Evolutionary conservation across 352 stramenopile genomes (phyloP), one percentile per base, ranked within the genome.

Genomic region (Peronospora destructor): DNA sequence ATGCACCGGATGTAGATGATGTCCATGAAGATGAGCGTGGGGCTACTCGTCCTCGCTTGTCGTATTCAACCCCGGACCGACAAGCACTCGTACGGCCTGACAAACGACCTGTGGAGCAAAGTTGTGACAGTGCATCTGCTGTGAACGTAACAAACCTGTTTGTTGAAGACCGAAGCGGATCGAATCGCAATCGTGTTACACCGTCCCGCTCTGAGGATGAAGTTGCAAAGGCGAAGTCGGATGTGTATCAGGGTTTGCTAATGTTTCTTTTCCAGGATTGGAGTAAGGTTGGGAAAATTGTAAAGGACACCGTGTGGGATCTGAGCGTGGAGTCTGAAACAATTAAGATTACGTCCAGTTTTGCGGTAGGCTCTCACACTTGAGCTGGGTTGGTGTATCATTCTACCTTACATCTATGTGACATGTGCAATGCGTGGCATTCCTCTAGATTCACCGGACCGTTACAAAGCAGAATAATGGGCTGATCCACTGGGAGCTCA

Each of bases 161-260:
- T 49, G 59, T 79, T 48, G 60, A 76, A 5, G 79, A 91, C 40
- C 53, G 64, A 26, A 71, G 66, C 5, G 79, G 79, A 6, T 66
- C 73, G 23, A 32, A 54, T 43, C 26, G 25, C 12, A 71, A 49
- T 10, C 66, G 45, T 17, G 37, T 56, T 23, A 19, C 42, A 2
- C 49, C 49, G 14, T 30, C 56, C 13, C 69, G 64, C 3, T 62
- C 50, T 6, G 65, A 59, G 40, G 58, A 78, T 57, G 46, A 64
- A 50, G 42, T 59, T 5, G 45, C 68, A n/a, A 62, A 78, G 48
- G 50, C 61, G 26, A 68, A 66, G 32, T 76, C 81, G 3, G 70
- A 81, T 0, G 54, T 61, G 21, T 91, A 91, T 42, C 68, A 86
- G 36, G 67, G 82, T 40, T 37, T 91, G 11, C 40, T 91, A 41